phyloP scores from a whole-genome alignment of 78 protist genomes.

The Trichosphaerium sp. region DNA sequence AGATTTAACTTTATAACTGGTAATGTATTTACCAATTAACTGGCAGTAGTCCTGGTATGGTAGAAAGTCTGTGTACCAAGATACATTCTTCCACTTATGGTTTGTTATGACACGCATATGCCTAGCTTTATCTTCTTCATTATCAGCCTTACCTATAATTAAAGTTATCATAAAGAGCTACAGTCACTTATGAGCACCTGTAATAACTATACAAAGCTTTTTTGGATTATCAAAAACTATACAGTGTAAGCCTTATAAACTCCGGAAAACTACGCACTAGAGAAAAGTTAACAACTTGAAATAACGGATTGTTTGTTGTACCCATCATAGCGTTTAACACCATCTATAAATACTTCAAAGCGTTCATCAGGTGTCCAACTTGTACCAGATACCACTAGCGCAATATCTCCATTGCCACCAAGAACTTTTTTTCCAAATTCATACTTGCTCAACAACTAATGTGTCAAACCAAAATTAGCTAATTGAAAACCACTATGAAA shows the following conservation, averaged over 20 bases:
- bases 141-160: not conserved
- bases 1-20: not conserved
- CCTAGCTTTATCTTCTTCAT: not conserved
- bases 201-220: no score
- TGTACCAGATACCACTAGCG: conserved; percentile 52
- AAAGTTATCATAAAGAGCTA: no score
- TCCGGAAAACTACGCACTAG: no score
- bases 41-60: conserved; percentile 18
- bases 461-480: no score
- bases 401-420: no score
- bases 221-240: no score
- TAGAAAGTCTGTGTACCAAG: conserved; percentile 1
- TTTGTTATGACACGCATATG: not conserved
- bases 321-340: conserved; percentile 14
- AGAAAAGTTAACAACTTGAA: no score
- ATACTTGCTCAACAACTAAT: no score
- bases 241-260: no score
- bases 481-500: no score
- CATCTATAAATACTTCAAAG: conserved; percentile 49
- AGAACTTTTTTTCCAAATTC: no score
- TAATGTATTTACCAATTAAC: not conserved
- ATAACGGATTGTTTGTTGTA: not conserved
- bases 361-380: conserved; percentile 88
- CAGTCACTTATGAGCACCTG: no score
- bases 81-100: not conserved